Evolutionary conservation across 805 yeast genomes (phyloP).

Genomic region (Myxozyma geophila): DNA sequence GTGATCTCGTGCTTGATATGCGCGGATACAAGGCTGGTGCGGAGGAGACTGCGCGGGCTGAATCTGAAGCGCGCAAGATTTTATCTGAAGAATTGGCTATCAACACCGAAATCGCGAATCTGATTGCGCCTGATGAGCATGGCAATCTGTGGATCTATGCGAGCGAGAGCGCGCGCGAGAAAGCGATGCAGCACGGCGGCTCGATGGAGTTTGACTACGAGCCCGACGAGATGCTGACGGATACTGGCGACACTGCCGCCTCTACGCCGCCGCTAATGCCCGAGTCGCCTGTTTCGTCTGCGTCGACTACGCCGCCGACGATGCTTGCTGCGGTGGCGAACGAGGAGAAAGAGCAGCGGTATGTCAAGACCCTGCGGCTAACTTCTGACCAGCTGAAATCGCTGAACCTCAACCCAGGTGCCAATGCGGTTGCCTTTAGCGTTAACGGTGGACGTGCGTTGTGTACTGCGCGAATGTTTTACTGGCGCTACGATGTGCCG

Average conservation of each 20-base stretch:
- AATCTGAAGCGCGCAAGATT: slow-evolving; percentile 71
- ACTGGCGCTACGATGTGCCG: slow-evolving; percentile 85
- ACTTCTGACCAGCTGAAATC: slow-evolving; percentile 86
- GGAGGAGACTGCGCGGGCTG: slow-evolving; percentile 74
- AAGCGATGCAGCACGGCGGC: slow-evolving; percentile 26
- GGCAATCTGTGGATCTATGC: slow-evolving; percentile 46
- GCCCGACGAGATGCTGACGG: slow-evolving; percentile 28
- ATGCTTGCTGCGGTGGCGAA: background rate
- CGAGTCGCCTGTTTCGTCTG: slow-evolving; percentile 15
- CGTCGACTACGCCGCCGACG: slow-evolving; percentile 25
- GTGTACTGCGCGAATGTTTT: slow-evolving; percentile 70
- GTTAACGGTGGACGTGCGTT: slow-evolving; percentile 83
- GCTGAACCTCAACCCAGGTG: slow-evolving; percentile 75
- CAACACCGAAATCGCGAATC: slow-evolving; percentile 42
- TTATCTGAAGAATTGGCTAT: slow-evolving; percentile 71
- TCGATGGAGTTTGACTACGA: slow-evolving; percentile 37
- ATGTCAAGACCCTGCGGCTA: slow-evolving; percentile 84
- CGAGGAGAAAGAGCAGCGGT: slow-evolving; percentile 44
- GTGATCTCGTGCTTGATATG: slow-evolving; percentile 89
- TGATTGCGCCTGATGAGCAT: slow-evolving; percentile 43
- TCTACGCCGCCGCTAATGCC: slow-evolving; percentile 24
- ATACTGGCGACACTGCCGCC: slow-evolving; percentile 29
- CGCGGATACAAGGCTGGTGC: slow-evolving; percentile 93
- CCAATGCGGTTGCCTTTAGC: slow-evolving; percentile 74
- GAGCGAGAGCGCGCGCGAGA: slow-evolving; percentile 36